Conservation (phyloP, 345 rosid genomes). For the Linum tenue region DNA sequence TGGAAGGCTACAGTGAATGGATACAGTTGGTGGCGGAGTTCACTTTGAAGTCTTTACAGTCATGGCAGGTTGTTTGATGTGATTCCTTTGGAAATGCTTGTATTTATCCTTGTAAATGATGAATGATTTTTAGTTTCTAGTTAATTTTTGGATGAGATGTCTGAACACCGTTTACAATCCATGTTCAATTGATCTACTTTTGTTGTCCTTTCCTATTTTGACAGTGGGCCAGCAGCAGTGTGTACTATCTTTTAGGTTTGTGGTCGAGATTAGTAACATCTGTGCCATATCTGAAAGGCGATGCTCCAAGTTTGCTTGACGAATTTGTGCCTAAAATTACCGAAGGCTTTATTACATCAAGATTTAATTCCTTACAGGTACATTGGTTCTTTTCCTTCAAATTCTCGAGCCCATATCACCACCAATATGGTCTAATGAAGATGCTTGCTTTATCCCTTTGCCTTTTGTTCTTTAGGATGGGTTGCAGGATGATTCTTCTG, state of each 20-base stretch:
- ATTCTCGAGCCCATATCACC: not conserved
- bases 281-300: conserved; percentile 90
- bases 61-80: conserved; percentile 73
- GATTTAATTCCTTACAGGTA: conserved; percentile 96
- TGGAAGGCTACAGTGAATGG: conserved; percentile 98
- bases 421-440: not conserved
- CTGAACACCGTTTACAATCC: not conserved
- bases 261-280: conserved; percentile 97
- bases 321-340: conserved; percentile 97
- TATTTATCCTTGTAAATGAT: not conserved
- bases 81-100: no score
- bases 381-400: conserved; percentile 7
- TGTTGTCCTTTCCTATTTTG: conserved; percentile 14
- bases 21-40: conserved; percentile 93
- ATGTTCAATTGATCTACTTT: not conserved
- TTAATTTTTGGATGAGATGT: not conserved
- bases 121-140: not conserved
- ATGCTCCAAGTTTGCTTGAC: conserved; percentile 94
- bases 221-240: conserved; percentile 99
- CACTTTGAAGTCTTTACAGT: conserved; percentile 84
- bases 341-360: conserved; percentile 87
- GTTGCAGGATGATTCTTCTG: conserved; percentile 66
- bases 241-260: conserved; percentile 86
- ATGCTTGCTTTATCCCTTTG: not conserved
- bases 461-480: conserved; percentile 50